Percentiles rank a stretch among this genome's conserved stretches.
These are phyloP conservation scores for Tillandsia fasciculata DNA, from an alignment of 176 grass and related monocot genomes.

Conservation along the genomic window DNA sequence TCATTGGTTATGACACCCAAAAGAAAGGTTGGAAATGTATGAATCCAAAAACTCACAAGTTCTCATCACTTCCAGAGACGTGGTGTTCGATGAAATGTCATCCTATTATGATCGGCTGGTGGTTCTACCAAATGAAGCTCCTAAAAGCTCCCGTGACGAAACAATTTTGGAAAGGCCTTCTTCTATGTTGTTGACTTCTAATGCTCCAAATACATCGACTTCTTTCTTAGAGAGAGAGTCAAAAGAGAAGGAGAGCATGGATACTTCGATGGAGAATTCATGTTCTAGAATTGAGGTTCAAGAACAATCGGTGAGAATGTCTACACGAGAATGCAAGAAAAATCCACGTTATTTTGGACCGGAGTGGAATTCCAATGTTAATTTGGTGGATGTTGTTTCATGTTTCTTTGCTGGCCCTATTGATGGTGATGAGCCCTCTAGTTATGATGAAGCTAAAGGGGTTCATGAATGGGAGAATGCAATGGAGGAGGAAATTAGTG, in stretches of 20 bases:
- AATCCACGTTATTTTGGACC: no score
- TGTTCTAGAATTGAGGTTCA: neutral
- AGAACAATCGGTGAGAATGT: neutral
- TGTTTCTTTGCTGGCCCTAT: no score
- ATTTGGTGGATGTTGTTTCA: no score
- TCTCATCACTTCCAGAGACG: neutral
- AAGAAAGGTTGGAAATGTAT: neutral
- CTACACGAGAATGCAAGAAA: neutral
- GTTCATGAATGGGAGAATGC: no score
- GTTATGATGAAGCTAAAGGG: no score
- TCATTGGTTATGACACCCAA: neutral
- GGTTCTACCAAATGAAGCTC: neutral
- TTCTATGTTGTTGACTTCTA: neutral
- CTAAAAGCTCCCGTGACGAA: neutral
- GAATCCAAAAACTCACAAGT: neutral
- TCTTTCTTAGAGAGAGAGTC: neutral
- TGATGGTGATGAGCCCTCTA: no score
- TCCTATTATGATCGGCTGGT: neutral
- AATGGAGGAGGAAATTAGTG: no score
- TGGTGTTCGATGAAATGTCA: neutral
- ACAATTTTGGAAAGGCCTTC: neutral
- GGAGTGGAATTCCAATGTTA: no score
- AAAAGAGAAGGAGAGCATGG: neutral
- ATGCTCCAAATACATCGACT: neutral
- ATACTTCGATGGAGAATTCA: neutral